phyloP scores from a whole-genome alignment of 1,284 basidiomycete species.

The Polyporus tsugae region DNA sequence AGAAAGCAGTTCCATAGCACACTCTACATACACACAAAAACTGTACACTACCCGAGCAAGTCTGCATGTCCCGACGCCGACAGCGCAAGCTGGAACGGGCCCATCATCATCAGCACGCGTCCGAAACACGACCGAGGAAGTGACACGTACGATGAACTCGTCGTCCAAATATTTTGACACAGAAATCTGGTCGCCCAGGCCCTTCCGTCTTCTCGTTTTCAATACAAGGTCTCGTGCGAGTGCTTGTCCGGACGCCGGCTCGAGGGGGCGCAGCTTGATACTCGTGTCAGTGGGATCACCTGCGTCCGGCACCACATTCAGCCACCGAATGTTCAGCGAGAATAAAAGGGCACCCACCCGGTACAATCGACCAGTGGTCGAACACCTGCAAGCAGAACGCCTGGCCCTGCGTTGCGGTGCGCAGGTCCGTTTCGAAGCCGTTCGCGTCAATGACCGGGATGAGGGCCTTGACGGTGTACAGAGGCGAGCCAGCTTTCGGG shows the following conservation, averaged over 20 bases:
- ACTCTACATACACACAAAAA: slow-evolving; percentile 32
- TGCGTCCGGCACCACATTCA: slow-evolving; percentile 44
- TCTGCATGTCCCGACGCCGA: slow-evolving; percentile 93
- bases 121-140: slow-evolving; percentile 15
- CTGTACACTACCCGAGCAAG: slow-evolving; percentile 69
- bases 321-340: slow-evolving; percentile 18
- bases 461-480: slow-evolving; percentile 97
- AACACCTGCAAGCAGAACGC: slow-evolving; percentile 97
- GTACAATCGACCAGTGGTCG: slow-evolving; percentile 98
- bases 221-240: slow-evolving; percentile 92
- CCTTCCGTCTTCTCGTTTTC: slow-evolving; percentile 96
- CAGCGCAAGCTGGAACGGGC: slow-evolving; percentile 71
- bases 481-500: slow-evolving; percentile 95
- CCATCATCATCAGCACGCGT: slow-evolving; percentile 29
- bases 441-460: slow-evolving; percentile 99
- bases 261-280: slow-evolving; percentile 94
- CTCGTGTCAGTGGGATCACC: slow-evolving; percentile 96
- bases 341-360: slow-evolving; percentile 63
- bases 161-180: slow-evolving; percentile 96
- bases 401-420: slow-evolving; percentile 97
- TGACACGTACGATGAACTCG: slow-evolving; percentile 82
- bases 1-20: slow-evolving; percentile 29
- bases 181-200: slow-evolving; percentile 91
- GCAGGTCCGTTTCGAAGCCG: slow-evolving; percentile 97
- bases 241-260: slow-evolving; percentile 95